Conservation (phyloP, 1,284 basidiomycete genomes). For the Anthracocystis walkeri region DNA sequence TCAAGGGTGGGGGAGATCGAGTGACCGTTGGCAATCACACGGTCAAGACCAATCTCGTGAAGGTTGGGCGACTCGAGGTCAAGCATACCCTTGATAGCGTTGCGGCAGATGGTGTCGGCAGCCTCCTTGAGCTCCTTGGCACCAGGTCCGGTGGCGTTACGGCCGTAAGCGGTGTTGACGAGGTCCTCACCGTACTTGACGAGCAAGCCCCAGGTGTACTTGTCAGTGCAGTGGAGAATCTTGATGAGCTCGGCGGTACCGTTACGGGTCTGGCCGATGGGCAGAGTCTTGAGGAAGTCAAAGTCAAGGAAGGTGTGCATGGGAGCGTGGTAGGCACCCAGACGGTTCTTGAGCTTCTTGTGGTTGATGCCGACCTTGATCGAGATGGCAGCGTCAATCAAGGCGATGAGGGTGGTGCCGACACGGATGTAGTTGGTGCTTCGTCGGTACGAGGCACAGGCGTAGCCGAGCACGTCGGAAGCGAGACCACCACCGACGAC, state of each 20-base stretch:
- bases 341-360: constrained; percentile 64
- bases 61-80: constrained; percentile 72
- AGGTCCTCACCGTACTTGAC: constrained; percentile 72
- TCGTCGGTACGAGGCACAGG: constrained; percentile 72
- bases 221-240: constrained; percentile 71
- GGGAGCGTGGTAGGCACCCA: constrained; percentile 72
- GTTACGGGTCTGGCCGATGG: constrained; percentile 71
- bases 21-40: constrained; percentile 72
- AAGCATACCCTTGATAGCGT: constrained; percentile 72
- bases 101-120: constrained; percentile 70
- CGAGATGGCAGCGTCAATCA: constrained; percentile 72
- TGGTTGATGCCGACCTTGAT: constrained; percentile 70
- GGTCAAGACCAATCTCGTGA: constrained; percentile 72
- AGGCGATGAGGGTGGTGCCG: constrained; percentile 72
- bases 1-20: constrained; percentile 72
- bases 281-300: constrained; percentile 71
- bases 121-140: constrained; percentile 69
- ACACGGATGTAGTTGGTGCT: constrained; percentile 72
- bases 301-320: constrained; percentile 73
- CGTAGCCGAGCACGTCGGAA: constrained; percentile 70
- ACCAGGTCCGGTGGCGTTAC: constrained; percentile 67
- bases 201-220: constrained; percentile 70
- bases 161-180: constrained; percentile 71
- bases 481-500: constrained; percentile 72
- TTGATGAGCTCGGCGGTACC: constrained; percentile 72